phyloP scores from a whole-genome alignment of 192 early-diverging fungal species.

The Mycoemilia scoparia region DNA sequence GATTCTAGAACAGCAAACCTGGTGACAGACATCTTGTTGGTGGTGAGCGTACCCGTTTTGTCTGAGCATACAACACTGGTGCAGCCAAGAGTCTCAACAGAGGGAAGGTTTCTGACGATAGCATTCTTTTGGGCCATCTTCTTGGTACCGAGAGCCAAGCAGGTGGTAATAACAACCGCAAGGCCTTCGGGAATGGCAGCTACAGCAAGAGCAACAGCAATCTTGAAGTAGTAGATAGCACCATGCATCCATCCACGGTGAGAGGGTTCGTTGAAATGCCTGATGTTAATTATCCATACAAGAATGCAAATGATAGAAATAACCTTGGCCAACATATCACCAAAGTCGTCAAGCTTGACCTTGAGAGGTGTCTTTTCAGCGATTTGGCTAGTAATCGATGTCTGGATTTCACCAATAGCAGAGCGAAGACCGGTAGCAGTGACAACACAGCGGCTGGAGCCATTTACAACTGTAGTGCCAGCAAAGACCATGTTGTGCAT shows the following conservation, averaged over 20 bases:
- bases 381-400: conserved; percentile 62
- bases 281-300: conserved; percentile 95
- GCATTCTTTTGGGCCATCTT: conserved; percentile 94
- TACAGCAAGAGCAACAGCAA: conserved; percentile 93
- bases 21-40: conserved; percentile 92
- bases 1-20: conserved; percentile 36
- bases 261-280: conserved; percentile 81
- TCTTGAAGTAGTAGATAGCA: conserved; percentile 97
- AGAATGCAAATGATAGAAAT: conserved; percentile 51
- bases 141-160: conserved; percentile 89
- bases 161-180: conserved; percentile 96
- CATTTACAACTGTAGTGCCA: conserved; percentile 85
- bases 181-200: conserved; percentile 98
- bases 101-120: conserved; percentile 81
- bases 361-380: conserved; percentile 93
- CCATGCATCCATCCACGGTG: conserved; percentile 88
- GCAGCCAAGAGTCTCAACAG: conserved; percentile 93
- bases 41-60: conserved; percentile 98
- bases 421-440: conserved; percentile 72
- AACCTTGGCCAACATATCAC: conserved; percentile 62
- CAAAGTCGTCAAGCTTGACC: conserved; percentile 90
- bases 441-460: conserved; percentile 76
- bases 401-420: conserved; percentile 88
- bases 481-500: conserved; percentile 94
- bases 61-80: conserved; percentile 97